Conservation (phyloP, 441 rosid genomes). For the Croton laevigatus region DNA sequence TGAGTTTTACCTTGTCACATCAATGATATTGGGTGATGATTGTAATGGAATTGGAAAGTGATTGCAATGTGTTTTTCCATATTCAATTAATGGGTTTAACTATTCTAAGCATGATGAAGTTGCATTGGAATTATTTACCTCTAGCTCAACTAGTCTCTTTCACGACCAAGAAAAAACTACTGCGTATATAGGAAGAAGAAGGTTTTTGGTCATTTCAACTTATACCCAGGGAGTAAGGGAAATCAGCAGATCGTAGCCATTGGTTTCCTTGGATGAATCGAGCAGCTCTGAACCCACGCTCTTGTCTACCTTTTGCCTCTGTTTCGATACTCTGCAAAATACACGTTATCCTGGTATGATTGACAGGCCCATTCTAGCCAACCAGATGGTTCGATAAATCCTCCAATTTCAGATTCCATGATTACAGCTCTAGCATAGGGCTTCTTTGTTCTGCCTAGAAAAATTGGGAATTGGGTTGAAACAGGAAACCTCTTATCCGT, state of each 20-base stretch:
- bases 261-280: slow-evolving; percentile 33
- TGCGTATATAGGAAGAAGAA: too few relatives aligned
- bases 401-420: slow-evolving; percentile 43
- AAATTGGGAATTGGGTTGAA: slow-evolving; percentile 37
- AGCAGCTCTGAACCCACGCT: slow-evolving; percentile 31
- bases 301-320: slow-evolving; percentile 25
- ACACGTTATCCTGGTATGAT: slow-evolving; percentile 40
- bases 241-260: slow-evolving; percentile 29
- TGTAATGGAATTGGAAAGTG: neutral
- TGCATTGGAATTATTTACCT: neutral
- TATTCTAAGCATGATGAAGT: neutral
- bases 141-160: neutral
- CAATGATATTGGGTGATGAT: neutral
- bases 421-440: slow-evolving; percentile 45
- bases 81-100: neutral
- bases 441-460: slow-evolving; percentile 34
- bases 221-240: slow-evolving; percentile 29
- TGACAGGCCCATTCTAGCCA: slow-evolving; percentile 54
- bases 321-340: slow-evolving; percentile 50
- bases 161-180: too few relatives aligned
- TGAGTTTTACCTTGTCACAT: too few relatives aligned
- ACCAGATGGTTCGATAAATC: slow-evolving; percentile 45
- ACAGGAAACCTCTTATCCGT: slow-evolving; percentile 33
- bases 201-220: too few relatives aligned
- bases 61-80: neutral